Evolutionary conservation across 1,284 basidiomycete species (phyloP), one percentile per base, ranked within the genome.

Genomic region (Pseudozyma hubeiensis): DNA sequence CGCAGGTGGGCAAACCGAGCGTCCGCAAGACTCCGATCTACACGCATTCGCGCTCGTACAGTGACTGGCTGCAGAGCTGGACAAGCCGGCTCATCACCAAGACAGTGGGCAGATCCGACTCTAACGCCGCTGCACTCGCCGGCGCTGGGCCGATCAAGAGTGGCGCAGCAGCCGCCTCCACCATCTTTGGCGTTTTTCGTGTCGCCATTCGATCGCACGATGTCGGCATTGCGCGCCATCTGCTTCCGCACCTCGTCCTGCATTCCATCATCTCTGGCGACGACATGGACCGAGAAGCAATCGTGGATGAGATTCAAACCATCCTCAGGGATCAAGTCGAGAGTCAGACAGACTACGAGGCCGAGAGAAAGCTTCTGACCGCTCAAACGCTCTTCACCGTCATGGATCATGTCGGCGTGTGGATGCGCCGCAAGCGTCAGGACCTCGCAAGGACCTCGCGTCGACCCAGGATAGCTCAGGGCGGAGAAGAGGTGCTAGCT

Each of bases 21-120:
- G 8, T 53, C 6, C 70, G 77, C 30, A 61, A 64, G 39, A 64
- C 53, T 30, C 82, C 82, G 34, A 88, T 90, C 56, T 99, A 98
- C 85, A 87, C 88, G 1, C 86, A 87, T 4, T 88, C 90, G 56
- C 85, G 88, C 5, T 94, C 93, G 0, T 99, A 97, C 85, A 90
- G 95, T 49, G 95, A 99, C 84, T 99, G 97, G 97, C 88, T 99
- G 24, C 93, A 97, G 75, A 85, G 89, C 0, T 99, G 96, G 95
- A 90, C 92, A 0, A 88, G 89, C 11, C 89, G 93, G 81, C 89
- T 99, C n/a, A 93, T 98, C 60, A 64, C 55, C 19, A 64, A 64
- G 43, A 87, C 89, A 86, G 58, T 64, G 29, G 66, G 65, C n/a
- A 33, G 70, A 7, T 49, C 40, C 35, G 56, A 64, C 5, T 31